These are phyloP conservation scores for Jatropha podagrica DNA, from an alignment of 441 rosid species.

Conservation along the genomic window DNA sequence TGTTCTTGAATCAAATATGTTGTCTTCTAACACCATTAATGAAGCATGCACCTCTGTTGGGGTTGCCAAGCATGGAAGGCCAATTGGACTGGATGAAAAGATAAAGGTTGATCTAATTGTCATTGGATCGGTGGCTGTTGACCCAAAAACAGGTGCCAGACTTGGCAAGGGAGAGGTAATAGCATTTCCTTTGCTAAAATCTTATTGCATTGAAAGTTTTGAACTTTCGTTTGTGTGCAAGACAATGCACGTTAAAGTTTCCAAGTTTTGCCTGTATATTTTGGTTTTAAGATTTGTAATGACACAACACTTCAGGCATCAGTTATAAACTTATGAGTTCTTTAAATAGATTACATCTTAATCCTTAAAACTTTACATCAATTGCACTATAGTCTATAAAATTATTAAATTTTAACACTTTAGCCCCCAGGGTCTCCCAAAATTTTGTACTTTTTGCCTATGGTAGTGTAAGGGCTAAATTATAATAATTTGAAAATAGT, in stretches of 20 bases:
- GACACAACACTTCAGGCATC: no score
- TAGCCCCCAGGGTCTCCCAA: no score
- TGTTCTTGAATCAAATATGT: constrained; percentile 50
- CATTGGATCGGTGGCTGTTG: constrained; percentile 91
- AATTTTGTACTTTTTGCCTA: no score
- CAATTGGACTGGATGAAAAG: constrained; percentile 76
- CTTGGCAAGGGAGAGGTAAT: constrained; percentile 94
- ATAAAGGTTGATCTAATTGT: constrained; percentile 77
- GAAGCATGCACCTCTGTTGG: constrained; percentile 88
- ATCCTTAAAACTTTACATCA: no score
- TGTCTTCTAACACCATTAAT: constrained; percentile 43
- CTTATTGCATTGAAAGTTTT: background rate
- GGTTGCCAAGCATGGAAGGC: constrained; percentile 84
- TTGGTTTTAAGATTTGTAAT: no score
- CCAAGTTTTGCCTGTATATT: background rate
- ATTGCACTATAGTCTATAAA: no score
- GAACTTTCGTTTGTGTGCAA: background rate
- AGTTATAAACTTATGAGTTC: no score
- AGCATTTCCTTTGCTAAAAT: constrained; percentile 8
- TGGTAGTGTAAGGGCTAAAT: no score
- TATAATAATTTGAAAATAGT: no score
- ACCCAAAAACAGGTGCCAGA: constrained; percentile 78
- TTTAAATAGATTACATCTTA: no score
- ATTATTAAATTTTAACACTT: no score
- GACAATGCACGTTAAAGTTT: background rate